phyloP scores from a whole-genome alignment of 202 grass and related monocot species.

The Eragrostis tef region DNA sequence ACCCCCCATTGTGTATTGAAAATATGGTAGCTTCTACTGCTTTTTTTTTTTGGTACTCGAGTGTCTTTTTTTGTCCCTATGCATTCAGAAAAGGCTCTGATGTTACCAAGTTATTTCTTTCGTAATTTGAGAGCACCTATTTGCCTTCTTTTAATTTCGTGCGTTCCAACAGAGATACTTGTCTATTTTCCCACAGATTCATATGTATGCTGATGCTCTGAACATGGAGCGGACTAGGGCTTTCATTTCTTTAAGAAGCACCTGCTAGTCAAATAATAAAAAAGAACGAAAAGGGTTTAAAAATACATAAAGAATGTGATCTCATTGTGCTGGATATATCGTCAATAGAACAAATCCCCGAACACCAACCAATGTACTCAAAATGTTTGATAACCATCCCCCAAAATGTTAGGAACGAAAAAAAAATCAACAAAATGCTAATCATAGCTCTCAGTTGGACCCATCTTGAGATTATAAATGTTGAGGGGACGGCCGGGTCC shows the following conservation, averaged over 20 bases:
- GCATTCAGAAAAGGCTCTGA: too few relatives aligned
- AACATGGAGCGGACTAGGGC: too few relatives aligned
- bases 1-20: too few relatives aligned
- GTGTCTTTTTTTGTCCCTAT: too few relatives aligned
- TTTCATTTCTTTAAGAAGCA: neutral
- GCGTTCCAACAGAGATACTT: too few relatives aligned
- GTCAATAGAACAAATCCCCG: neutral
- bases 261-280: neutral
- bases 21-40: too few relatives aligned
- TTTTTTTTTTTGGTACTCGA: too few relatives aligned
- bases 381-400: neutral
- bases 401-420: neutral
- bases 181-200: too few relatives aligned
- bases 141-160: neutral
- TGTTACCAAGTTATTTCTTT: too few relatives aligned
- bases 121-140: too few relatives aligned
- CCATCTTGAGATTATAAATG: constrained; percentile 12
- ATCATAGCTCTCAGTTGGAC: neutral
- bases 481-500: neutral
- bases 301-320: neutral
- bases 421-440: neutral
- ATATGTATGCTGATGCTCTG: neutral
- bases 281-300: neutral
- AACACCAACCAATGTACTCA: neutral
- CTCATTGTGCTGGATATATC: neutral